phyloP scores from a whole-genome alignment of 768 basidiomycete species.

The Trametes cinnabarina region DNA sequence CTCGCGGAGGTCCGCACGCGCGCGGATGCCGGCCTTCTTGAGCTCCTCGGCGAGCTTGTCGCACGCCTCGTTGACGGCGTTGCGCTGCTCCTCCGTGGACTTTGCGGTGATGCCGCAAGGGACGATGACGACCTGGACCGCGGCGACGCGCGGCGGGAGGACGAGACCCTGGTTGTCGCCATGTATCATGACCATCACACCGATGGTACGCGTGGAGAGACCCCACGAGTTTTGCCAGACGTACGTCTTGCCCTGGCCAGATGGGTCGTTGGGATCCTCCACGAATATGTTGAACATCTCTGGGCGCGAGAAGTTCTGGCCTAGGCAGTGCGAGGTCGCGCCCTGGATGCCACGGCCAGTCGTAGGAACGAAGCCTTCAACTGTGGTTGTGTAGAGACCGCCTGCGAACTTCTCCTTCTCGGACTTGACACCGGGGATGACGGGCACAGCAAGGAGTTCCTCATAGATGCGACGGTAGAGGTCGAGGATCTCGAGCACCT shows the following conservation, averaged over 20 bases:
- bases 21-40: constrained; percentile 70
- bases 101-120: constrained; percentile 94
- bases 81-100: constrained; percentile 65
- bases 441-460: constrained; percentile 95
- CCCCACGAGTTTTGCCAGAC: constrained; percentile 99
- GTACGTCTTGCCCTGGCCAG: constrained; percentile 64
- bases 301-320: constrained; percentile 94
- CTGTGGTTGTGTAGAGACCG: constrained; percentile 94
- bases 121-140: constrained; percentile 84
- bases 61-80: constrained; percentile 72
- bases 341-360: constrained; percentile 97
- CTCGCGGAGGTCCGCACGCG: constrained; percentile 89
- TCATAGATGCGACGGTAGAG: constrained; percentile 95
- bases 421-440: constrained; percentile 95
- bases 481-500: constrained; percentile 92
- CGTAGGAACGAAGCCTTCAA: constrained; percentile 97
- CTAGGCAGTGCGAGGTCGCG: constrained; percentile 96
- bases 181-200: constrained; percentile 99
- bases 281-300: constrained; percentile 99
- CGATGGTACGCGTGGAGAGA: constrained; percentile 90
- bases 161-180: constrained; percentile 98
- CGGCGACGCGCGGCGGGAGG: constrained; percentile 95
- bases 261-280: constrained; percentile 83
- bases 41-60: constrained; percentile 73
- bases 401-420: constrained; percentile 99